Evolutionary conservation across 495 filamentous ascomycete species (phyloP), one percentile per base, ranked within the genome.

Genomic region (Apodospora peruviana): DNA sequence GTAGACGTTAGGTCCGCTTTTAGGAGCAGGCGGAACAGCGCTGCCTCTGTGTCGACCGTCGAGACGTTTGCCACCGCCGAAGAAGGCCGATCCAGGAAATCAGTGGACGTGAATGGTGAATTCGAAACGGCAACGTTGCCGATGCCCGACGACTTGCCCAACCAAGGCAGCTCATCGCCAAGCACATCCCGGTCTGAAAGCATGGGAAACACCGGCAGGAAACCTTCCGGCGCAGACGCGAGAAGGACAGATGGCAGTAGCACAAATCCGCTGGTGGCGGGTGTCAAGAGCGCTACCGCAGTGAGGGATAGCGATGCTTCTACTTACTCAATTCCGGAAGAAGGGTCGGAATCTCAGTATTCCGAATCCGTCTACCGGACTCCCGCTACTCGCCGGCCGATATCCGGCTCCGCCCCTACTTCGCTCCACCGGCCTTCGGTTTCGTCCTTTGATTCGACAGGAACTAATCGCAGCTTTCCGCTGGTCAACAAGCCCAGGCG

Each of bases 51-150:
- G 2, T 90, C 87, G 5, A 91, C 88, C 0, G 68, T 86, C 16
- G 87, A 84, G 4, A 87, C 87, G 0, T 96, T 93, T 68, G 86
- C 84, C 12, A 95, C 90, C 0, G 90, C 90, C 24, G 81, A 74
- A 0, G 90, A 95, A 67, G 84, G 79, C 0, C 58, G 67, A 5
- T 64, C 56, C 5, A 68, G 61, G 19, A 62, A 50, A 36, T 66
- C 62, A 11, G 38, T 45, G 18, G 43, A 55, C 23, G 43, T 32
- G 11, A 47, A 32, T 24, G 39, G 49, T 8, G 59, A 55, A 14
- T 49, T 52, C 16, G 47, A 48, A 16, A 27, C 39, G 2, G 32
- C 40, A n/a, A 50, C 43, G n/a, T 58, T 57, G 14, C 44, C 39
- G 9, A n/a, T 38, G 3, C 51, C 43, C 5, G 51, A 36, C 5